A percentile compares a stretch with the other conserved stretches of the same genome.
These are phyloP conservation scores for Trichosporon asahii DNA, from an alignment of 1,284 basidiomycete genomes.

Conservation along the genomic window DNA sequence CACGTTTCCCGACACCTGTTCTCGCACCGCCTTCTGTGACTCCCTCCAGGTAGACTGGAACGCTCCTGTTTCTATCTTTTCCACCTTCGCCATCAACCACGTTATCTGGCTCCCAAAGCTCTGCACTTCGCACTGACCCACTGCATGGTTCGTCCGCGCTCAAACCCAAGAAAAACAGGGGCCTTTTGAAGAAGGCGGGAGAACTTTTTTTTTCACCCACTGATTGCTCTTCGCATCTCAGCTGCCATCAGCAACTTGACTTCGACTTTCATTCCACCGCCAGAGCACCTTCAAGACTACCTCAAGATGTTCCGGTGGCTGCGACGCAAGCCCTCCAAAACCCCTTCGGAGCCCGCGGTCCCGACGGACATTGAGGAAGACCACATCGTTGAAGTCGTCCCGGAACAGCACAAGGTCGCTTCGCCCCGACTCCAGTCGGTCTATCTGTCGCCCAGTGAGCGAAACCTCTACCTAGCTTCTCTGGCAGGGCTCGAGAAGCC, in stretches of 20 bases:
- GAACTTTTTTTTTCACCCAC: not conserved
- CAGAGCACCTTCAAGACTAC: not conserved
- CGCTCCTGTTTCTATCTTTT: not conserved
- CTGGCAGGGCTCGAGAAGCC: constrained; percentile 36
- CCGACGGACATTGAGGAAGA: not conserved
- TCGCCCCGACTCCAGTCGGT: not conserved
- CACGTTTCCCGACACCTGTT: not conserved
- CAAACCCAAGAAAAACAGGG: not conserved
- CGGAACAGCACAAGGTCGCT: constrained; percentile 5
- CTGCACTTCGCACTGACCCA: not conserved
- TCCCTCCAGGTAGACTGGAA: not conserved
- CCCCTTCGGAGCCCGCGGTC: constrained; percentile 11
- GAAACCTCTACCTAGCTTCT: constrained; percentile 43
- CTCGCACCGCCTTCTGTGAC: constrained; percentile 2
- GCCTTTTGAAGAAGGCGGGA: not conserved
- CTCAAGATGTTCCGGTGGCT: constrained; percentile 11
- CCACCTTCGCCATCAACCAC: not conserved
- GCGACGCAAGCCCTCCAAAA: constrained; percentile 9
- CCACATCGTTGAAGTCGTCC: not conserved
- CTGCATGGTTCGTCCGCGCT: not conserved
- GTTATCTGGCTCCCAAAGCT: not conserved
- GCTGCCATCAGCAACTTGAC: not conserved
- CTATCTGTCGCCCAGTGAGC: constrained; percentile 33
- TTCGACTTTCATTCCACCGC: not conserved
- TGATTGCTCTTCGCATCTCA: not conserved